phyloP scores from a whole-genome alignment of 1,284 basidiomycete genomes.

The Fomes fomentarius region DNA sequence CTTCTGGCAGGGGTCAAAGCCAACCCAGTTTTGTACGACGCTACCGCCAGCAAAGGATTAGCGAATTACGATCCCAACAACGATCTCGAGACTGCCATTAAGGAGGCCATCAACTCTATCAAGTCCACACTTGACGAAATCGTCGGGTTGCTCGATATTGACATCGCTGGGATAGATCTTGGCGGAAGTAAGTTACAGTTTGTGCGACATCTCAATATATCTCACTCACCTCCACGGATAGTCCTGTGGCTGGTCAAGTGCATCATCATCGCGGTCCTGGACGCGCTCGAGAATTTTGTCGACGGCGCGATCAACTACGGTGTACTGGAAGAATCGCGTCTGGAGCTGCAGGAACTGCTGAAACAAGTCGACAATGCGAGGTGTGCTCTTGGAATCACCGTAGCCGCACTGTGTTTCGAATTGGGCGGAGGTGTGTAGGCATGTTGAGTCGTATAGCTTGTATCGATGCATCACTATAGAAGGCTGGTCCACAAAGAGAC shows the following conservation, averaged over 20 bases:
- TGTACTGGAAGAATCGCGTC: constrained; percentile 30
- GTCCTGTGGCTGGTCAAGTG: constrained; percentile 55
- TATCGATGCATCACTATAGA: neutral
- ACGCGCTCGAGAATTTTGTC: constrained; percentile 50
- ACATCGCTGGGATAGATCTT: constrained; percentile 50
- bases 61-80: constrained; percentile 52
- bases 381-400: constrained; percentile 19
- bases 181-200: constrained; percentile 57
- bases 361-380: constrained; percentile 26
- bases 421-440: neutral
- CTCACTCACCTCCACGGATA: constrained; percentile 25
- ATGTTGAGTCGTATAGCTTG: no score
- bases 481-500: neutral
- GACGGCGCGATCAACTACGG: constrained; percentile 48
- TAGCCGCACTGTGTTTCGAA: neutral
- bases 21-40: neutral
- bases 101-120: constrained; percentile 48
- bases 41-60: constrained; percentile 51
- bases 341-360: constrained; percentile 33
- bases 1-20: constrained; percentile 32
- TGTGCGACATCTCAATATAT: no score
- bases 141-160: constrained; percentile 26
- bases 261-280: constrained; percentile 45
- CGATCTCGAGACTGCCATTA: constrained; percentile 51
- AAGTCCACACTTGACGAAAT: constrained; percentile 46